Evolutionary conservation across 345 rosid species (phyloP), one percentile per base, ranked within the genome.

Genomic region (Arabis alpina): DNA sequence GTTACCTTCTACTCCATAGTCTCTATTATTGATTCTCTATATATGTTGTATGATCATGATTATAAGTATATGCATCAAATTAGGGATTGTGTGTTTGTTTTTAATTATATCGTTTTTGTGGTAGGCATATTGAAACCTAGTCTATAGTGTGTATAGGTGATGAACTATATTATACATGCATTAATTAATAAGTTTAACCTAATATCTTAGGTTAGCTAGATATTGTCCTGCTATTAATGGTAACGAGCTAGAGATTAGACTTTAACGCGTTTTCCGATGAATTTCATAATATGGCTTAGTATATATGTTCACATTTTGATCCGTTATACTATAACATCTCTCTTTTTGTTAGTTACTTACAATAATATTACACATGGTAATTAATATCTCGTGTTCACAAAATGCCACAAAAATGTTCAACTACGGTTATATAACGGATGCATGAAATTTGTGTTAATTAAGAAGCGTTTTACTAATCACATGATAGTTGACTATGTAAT

Each of bases 1-100:
- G 99, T 94, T 50, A 84, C 30, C 45, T 42, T 47, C 42, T 32
- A 40, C 25, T 68, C 12, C n/a, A n/a, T n/a, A n/a, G n/a, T n/a
- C n/a, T n/a, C n/a, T 34, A 49, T 57, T 8, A 47, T 55, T 50
- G 13, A 24, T 57, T 25, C 28, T 68, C 73, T 48, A 25, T 36
- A 36, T 47, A 56, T 24, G n/a, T n/a, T n/a, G n/a, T n/a, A n/a
- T n/a, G n/a, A 59, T 9, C 32, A 40, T 72, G n/a, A 34, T 23
- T 72, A 24, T 40, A 15, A 27, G 53, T 66, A 27, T 40, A 54
- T 23, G n/a, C n/a, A n/a, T n/a, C n/a, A n/a, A n/a, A n/a, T n/a
- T n/a, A 44, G 54, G 36, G 53, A 4, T 54, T 15, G 8, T 27
- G 40, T 47, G 43, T 27, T 8, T 19, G 23, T 43, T 13, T 13